Evolutionary conservation across 148 eudicot species (phyloP).

Genomic region (Mesembryanthemum crystallinum): DNA sequence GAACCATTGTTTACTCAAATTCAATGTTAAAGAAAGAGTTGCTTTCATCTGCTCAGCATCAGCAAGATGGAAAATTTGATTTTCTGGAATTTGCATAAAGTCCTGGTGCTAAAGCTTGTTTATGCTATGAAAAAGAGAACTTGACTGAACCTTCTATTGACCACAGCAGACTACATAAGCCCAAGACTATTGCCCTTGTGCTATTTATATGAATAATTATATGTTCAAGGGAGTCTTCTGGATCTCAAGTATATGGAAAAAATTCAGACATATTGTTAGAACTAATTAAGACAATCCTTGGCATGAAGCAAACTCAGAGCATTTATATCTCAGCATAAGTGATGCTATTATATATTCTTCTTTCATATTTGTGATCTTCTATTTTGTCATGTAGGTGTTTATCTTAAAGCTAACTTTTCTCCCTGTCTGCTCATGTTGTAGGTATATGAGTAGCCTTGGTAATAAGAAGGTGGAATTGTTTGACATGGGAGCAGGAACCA

Average conservation of each 20-base stretch:
- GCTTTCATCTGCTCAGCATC: neutral
- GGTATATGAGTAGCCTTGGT: conserved; percentile 86
- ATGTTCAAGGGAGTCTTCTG: neutral
- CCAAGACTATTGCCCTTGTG: neutral
- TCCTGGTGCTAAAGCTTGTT: neutral
- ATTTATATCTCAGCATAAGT: neutral
- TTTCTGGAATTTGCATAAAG: neutral
- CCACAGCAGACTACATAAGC: neutral
- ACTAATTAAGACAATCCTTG: neutral
- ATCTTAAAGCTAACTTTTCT: neutral
- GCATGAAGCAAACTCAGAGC: neutral
- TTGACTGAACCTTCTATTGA: neutral
- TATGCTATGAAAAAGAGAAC: neutral
- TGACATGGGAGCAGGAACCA: conserved; percentile 84
- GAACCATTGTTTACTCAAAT: neutral
- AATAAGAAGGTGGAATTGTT: conserved; percentile 93
- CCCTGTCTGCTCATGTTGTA: conserved; percentile 30
- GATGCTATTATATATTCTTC: neutral
- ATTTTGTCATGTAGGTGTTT: conserved; percentile 9
- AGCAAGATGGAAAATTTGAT: neutral
- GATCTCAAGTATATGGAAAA: neutral
- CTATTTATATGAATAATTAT: neutral
- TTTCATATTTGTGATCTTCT: neutral
- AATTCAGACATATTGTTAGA: neutral
- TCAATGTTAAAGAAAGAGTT: neutral